Percentiles rank a stretch among this genome's conserved stretches.
phyloP scores from a whole-genome alignment of 1,284 basidiomycete genomes.

The Pascua guehoae region DNA sequence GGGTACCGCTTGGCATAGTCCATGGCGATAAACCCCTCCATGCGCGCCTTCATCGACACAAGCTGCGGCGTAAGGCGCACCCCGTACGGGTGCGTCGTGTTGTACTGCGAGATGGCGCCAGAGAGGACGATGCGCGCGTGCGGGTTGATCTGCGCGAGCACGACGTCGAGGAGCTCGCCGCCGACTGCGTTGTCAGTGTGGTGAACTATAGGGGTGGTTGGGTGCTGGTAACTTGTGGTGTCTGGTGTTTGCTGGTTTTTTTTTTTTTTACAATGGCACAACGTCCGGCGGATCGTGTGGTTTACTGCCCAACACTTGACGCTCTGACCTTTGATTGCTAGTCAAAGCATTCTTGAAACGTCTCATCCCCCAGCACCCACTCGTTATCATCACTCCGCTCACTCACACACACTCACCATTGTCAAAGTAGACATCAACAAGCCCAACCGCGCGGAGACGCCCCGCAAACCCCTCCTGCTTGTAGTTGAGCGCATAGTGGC shows the following conservation, averaged over 20 bases:
- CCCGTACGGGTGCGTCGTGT: constrained; percentile 33
- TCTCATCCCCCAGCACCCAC: neutral
- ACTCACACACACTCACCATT: constrained; percentile 55
- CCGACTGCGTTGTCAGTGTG: constrained; percentile 57
- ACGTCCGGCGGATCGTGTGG: too few species aligned
- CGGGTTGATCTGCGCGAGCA: constrained; percentile 67
- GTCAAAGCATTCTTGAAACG: too few species aligned
- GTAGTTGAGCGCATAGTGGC: constrained; percentile 81
- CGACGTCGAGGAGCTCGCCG: constrained; percentile 68
- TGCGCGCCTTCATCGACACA: constrained; percentile 69
- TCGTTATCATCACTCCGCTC: too few species aligned
- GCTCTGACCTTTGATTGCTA: too few species aligned
- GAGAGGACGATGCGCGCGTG: constrained; percentile 70
- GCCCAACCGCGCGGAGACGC: constrained; percentile 54
- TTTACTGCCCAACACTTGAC: neutral
- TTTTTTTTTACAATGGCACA: too few species aligned
- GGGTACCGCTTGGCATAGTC: constrained; percentile 56
- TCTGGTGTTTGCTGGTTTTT: too few species aligned
- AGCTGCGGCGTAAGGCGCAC: constrained; percentile 54
- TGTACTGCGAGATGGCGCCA: constrained; percentile 62
- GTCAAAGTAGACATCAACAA: constrained; percentile 77
- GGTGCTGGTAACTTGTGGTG: too few species aligned
- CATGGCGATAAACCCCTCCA: constrained; percentile 75
- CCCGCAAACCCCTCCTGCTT: constrained; percentile 69
- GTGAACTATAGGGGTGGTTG: constrained; percentile 32